Percentiles rank a stretch among this genome's conserved stretches.
Conservation (phyloP, 2,329 filamentous ascomycete genomes). For the Ascosphaera aggregata region DNA sequence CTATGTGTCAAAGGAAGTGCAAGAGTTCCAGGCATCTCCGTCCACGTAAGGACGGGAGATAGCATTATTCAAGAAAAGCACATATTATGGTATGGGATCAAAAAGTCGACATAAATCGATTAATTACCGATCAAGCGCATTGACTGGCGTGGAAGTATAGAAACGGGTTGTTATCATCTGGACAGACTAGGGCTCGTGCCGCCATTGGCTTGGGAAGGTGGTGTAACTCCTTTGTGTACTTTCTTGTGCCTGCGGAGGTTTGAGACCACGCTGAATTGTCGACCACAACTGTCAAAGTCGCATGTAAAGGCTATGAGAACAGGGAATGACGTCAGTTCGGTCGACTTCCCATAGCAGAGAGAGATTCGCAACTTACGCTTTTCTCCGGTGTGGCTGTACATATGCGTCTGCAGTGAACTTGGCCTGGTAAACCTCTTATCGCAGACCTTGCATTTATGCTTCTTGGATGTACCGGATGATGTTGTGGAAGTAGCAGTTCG, state of each 20-base stretch:
- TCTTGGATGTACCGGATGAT: conserved; percentile 32
- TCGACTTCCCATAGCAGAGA: background rate
- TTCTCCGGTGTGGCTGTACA: conserved; percentile 96
- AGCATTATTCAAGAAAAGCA: background rate
- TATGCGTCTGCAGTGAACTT: conserved; percentile 86
- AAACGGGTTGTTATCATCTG: background rate
- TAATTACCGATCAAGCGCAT: no score
- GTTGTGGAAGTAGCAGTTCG: background rate
- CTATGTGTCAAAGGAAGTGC: background rate
- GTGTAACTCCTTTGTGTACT: conserved; percentile 50
- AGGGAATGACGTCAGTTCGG: conserved; percentile 4
- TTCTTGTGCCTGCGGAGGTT: conserved; percentile 89
- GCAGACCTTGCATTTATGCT: conserved; percentile 98
- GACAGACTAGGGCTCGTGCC: background rate
- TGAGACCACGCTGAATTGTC: conserved; percentile 92
- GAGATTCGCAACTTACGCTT: conserved; percentile 53
- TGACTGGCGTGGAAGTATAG: no score
- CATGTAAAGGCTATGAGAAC: conserved; percentile 55
- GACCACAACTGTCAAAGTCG: conserved; percentile 81
- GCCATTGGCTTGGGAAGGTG: conserved; percentile 1
- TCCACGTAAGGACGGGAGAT: background rate
- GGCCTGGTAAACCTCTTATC: conserved; percentile 93
- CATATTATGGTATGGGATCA: background rate
- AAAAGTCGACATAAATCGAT: no score
- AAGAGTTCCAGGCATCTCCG: background rate